Percentiles rank a stretch among this genome's conserved stretches.
phyloP scores from a whole-genome alignment of 1,284 basidiomycete genomes.

The Tylopilus sp. region DNA sequence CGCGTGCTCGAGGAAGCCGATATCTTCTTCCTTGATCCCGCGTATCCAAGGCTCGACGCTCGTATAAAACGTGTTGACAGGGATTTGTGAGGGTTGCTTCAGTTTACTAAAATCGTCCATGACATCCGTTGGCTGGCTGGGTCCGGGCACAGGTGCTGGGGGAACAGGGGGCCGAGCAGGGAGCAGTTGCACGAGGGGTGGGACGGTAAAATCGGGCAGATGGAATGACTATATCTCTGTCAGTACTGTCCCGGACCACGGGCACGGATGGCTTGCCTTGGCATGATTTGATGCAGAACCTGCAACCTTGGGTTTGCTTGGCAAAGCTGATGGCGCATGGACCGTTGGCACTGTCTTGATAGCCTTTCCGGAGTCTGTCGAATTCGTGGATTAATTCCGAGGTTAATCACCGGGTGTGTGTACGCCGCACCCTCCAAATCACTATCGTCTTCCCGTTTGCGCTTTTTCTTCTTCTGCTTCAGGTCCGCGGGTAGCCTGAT shows the following conservation, averaged over 20 bases:
- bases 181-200: slow-evolving; percentile 48
- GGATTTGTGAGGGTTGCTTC: slow-evolving; percentile 67
- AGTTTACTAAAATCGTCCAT: slow-evolving; percentile 82
- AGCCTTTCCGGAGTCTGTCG: slow-evolving; percentile 47
- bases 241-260: slow-evolving; percentile 9
- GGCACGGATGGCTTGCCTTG: slow-evolving; percentile 43
- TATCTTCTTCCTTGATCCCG: slow-evolving; percentile 83
- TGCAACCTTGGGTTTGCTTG: slow-evolving; percentile 51
- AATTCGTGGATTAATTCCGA: background rate
- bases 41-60: slow-evolving; percentile 85
- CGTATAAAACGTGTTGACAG: slow-evolving; percentile 73
- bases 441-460: slow-evolving; percentile 76
- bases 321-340: slow-evolving; percentile 34
- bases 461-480: slow-evolving; percentile 83
- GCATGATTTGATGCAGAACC: slow-evolving; percentile 42
- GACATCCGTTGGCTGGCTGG: slow-evolving; percentile 78
- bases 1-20: slow-evolving; percentile 86
- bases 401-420: background rate
- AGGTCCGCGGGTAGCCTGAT: slow-evolving; percentile 42
- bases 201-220: slow-evolving; percentile 59
- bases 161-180: slow-evolving; percentile 64
- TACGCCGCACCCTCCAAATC: slow-evolving; percentile 59
- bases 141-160: slow-evolving; percentile 68
- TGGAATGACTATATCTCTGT: slow-evolving; percentile 34
- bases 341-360: slow-evolving; percentile 52